Percentiles rank a stretch among this genome's conserved stretches.
Evolutionary conservation across 192 early-diverging fungal genomes (phyloP).

Genomic region (Phlyctochytrium bullatum): DNA sequence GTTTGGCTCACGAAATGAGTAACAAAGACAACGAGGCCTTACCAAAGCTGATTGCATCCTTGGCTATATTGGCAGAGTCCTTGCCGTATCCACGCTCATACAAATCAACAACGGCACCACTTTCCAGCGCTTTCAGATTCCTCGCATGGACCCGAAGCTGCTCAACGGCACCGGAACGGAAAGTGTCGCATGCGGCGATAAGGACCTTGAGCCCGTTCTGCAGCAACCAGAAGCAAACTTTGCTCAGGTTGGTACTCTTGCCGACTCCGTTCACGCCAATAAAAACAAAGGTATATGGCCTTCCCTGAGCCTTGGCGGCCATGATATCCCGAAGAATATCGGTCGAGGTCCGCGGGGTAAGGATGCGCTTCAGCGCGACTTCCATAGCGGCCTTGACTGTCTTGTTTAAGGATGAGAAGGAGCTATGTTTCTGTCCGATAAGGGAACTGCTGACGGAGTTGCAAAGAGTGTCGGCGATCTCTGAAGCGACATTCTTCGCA

Average conservation of each 20-base stretch:
- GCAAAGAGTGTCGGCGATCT: constrained; percentile 82
- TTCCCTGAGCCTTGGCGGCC: constrained; percentile 57
- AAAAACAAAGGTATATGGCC: constrained; percentile 89
- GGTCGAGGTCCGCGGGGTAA: constrained; percentile 85
- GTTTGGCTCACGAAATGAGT: constrained; percentile 43
- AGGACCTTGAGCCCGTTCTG: constrained; percentile 87
- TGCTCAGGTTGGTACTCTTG: constrained; percentile 91
- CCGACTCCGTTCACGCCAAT: constrained; percentile 96
- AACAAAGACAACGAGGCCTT: constrained; percentile 21
- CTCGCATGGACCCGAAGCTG: constrained; percentile 88
- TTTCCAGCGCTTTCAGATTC: constrained; percentile 78
- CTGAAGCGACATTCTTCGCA: constrained; percentile 89
- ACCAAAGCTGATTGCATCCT: constrained; percentile 85
- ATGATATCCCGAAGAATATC: constrained; percentile 89
- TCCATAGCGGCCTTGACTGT: constrained; percentile 81
- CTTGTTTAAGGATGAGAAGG: constrained; percentile 56
- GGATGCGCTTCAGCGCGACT: constrained; percentile 75
- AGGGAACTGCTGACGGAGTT: constrained; percentile 71
- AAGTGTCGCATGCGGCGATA: constrained; percentile 96
- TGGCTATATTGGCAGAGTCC: constrained; percentile 92
- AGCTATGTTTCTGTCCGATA: constrained; percentile 70
- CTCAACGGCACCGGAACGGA: constrained; percentile 93
- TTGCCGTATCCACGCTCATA: constrained; percentile 97
- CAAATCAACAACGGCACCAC: constrained; percentile 72
- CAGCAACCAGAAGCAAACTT: constrained; percentile 92